These are phyloP conservation scores for Salix caprea DNA, from an alignment of 345 rosid species.

Conservation along the genomic window DNA sequence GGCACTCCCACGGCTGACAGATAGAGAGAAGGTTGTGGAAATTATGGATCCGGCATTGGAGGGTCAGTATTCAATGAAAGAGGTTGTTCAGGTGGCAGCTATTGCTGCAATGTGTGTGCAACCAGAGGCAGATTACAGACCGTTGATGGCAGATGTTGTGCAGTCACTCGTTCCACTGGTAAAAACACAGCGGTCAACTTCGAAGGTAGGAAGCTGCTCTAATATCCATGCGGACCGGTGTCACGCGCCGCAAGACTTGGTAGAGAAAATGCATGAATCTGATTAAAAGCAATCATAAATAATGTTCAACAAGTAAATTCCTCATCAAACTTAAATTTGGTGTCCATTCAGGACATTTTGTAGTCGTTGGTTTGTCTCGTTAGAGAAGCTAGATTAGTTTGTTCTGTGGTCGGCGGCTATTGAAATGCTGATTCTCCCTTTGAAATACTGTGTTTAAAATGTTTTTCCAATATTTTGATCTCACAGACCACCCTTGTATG, in stretches of 20 bases:
- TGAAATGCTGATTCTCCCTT: too few relatives aligned
- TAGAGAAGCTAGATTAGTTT: too few relatives aligned
- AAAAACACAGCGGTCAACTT: constrained; percentile 50
- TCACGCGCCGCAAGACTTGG: constrained; percentile 32
- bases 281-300: background rate
- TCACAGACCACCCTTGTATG: too few relatives aligned
- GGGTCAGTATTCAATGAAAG: constrained; percentile 78
- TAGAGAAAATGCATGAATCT: constrained; percentile 34
- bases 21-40: constrained; percentile 71
- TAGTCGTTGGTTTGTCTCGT: background rate
- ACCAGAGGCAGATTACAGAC: constrained; percentile 86
- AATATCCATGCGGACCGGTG: constrained; percentile 47
- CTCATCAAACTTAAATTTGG: background rate
- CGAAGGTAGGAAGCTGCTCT: constrained; percentile 51
- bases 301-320: background rate
- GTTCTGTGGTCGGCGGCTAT: too few relatives aligned
- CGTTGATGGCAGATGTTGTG: constrained; percentile 90
- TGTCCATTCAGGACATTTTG: background rate
- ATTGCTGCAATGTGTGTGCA: constrained; percentile 97
- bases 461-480: too few relatives aligned
- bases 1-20: constrained; percentile 77
- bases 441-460: too few relatives aligned
- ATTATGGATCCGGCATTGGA: constrained; percentile 84
- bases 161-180: constrained; percentile 79
- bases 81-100: constrained; percentile 86